Evolutionary conservation across 192 early-diverging fungal species (phyloP), one percentile per base, ranked within the genome.

Genomic region (Coemansia sp.): DNA sequence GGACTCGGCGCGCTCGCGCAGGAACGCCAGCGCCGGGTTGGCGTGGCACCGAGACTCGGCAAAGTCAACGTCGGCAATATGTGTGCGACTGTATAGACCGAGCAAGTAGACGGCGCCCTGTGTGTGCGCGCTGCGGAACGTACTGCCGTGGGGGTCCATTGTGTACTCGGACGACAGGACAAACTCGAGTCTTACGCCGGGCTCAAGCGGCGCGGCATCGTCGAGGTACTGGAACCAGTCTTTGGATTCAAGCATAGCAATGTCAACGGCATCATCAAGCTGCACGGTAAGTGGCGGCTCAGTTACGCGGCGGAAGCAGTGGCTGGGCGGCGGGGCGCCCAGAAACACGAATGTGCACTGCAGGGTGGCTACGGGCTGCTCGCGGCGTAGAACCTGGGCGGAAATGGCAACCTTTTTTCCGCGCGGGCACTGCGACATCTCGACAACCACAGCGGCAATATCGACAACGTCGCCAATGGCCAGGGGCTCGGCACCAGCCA

Each of bases 191-290:
- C 17, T 68, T 9, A 6, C 15, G 26, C 20, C 20, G 11, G 12
- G 2, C 25, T 67, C 46, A 0, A 28, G 29, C n/a, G 27, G 21
- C 4, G 6, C 46, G 4, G 30, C 9, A 15, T 27, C 27, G 46
- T 73, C 79, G 43, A 87, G 71, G 48, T 48, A 60, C 27, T 27
- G 29, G 44, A 67, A 75, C 93, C 93, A 97, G 31, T 84, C 72
- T 80, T 95, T 95, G 63, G 92, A 82, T 67, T 87, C 77, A 48
- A 97, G 81, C 46, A 94, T 88, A 30, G 87, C 88, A 45, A 92
- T 68, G 56, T 97, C 93, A 69, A 90, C 87, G 38, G 73, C 74
- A 22, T 80, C 73, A 1, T 20, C 10, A 0, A 56, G 20, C 39
- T 5, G 3, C 22, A 60, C 30, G 15, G 71, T 78, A 28, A 94